Base-by-base conservation (phyloP, 2,329 filamentous ascomycete genomes). In the Harringtonia aguacate region DNA sequence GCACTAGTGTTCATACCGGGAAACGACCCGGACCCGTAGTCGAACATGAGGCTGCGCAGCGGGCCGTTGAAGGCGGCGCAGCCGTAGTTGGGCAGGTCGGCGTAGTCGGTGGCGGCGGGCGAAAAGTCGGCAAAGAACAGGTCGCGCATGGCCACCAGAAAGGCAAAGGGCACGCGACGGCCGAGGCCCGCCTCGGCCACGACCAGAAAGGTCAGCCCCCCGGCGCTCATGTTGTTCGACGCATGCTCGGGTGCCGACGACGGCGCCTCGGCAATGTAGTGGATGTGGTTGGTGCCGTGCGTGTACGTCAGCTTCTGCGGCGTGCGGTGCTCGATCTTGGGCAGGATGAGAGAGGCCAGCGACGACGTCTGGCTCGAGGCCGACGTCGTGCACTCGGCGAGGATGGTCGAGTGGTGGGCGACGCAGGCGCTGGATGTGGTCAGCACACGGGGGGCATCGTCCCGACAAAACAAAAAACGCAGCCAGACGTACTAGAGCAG, bases 291-390 rank as follows among this genome's bases (percentile, higher is more conserved):
- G 48, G 81, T 72, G 66, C 88, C 85, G 64, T 95, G 88, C 34
- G 87, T 94, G 69, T 94, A 95, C 44, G 90, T 97, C 52, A 94
- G 78, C 66, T 95, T 95, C 59, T 94, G 81, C 1, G 88, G 73
- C 27, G 74, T 69, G 51, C 72, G 67, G 68, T 98, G 92, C 45
- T 75, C 73, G 70, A 98, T 94, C 64, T 95, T 95, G 46, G 94
- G 92, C 36, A 98, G 86, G 68, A 98, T 88, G 55, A 95, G 73
- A 36, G 88, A 92, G 53, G 90, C 87, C 55, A 97, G 84, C 13
- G 84, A 88, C 5, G 87, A 88, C 46, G 86, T 85, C 53, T 86
- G 80, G 35, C 83, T 86, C 10, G 84, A 81, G 49, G 88, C 84
- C 2, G 87, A 87, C 29, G 86, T 81, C 39, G 87, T 94, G 69